Evolutionary conservation across 1,284 basidiomycete genomes (phyloP).

Genomic region (Athelia sp.): DNA sequence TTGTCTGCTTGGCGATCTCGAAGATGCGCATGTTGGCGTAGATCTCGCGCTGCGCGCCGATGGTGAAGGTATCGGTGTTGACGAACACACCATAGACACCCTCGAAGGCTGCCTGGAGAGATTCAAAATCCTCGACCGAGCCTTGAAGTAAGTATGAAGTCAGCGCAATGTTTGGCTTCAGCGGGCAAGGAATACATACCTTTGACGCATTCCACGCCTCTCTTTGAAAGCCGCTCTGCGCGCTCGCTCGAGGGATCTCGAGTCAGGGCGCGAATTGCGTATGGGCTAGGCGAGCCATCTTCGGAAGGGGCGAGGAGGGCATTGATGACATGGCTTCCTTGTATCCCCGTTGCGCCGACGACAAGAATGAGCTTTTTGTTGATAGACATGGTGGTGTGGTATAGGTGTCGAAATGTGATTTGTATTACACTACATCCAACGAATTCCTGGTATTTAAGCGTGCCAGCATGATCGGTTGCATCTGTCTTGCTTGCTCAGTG

Average conservation of each 20-base stretch:
- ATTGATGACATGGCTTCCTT: constrained; percentile 41
- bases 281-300: constrained; percentile 39
- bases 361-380: constrained; percentile 40
- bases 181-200: constrained; percentile 23
- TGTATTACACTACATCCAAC: no score
- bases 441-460: no score
- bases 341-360: constrained; percentile 47
- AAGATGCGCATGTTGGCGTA: constrained; percentile 40
- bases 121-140: constrained; percentile 27
- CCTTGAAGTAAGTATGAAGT: constrained; percentile 15
- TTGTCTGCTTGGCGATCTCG: constrained; percentile 37
- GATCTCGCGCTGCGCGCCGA: constrained; percentile 39
- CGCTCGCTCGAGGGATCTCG: constrained; percentile 33
- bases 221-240: constrained; percentile 29
- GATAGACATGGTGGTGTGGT: background rate
- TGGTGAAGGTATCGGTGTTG: constrained; percentile 42
- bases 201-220: constrained; percentile 39
- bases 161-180: background rate
- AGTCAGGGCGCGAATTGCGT: constrained; percentile 41
- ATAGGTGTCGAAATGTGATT: no score
- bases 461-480: no score
- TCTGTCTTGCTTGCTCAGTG: no score
- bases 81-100: constrained; percentile 41
- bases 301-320: constrained; percentile 31
- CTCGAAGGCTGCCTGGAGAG: constrained; percentile 29